These are phyloP conservation scores for Crithidia sp. DNA, from an alignment of 208 protist genomes.

Conservation along the genomic window DNA sequence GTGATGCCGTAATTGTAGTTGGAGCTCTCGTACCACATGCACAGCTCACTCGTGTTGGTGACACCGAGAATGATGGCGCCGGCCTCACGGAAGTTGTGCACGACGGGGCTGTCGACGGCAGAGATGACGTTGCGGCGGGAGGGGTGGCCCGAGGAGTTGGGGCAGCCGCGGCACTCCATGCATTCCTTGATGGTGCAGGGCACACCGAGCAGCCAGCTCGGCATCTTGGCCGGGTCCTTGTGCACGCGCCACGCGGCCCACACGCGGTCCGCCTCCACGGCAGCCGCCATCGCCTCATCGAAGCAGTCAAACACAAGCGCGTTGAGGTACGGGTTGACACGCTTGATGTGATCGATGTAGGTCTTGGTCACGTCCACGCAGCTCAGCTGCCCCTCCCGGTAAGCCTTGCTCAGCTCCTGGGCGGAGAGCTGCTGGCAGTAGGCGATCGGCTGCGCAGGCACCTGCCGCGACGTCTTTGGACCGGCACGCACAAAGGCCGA, in stretches of 20 bases:
- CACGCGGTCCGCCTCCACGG: conserved; percentile 57
- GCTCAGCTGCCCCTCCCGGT: conserved; percentile 58
- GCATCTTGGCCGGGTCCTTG: conserved; percentile 40
- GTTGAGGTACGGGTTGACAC: conserved; percentile 84
- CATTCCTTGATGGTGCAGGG: conserved; percentile 91
- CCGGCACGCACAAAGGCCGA: conserved; percentile 51
- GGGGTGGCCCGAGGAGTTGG: conserved; percentile 81
- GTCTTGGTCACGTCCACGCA: conserved; percentile 68
- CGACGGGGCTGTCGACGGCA: conserved; percentile 68
- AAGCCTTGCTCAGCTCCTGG: conserved; percentile 65
- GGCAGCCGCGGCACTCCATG: conserved; percentile 80
- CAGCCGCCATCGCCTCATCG: conserved; percentile 69
- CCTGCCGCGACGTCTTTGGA: conserved; percentile 67
- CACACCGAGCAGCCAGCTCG: conserved; percentile 85
- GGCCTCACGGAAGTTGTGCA: conserved; percentile 85
- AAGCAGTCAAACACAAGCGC: conserved; percentile 85
- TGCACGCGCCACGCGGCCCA: conserved; percentile 71
- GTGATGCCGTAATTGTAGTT: conserved; percentile 91
- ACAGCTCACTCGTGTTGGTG: conserved; percentile 90
- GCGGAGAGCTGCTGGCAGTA: conserved; percentile 84
- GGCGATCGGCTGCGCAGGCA: conserved; percentile 68
- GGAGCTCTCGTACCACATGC: conserved; percentile 91
- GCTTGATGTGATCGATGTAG: conserved; percentile 86
- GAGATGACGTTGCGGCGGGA: conserved; percentile 52
- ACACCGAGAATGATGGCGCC: conserved; percentile 91